phyloP scores from a whole-genome alignment of 805 yeast species.

The Schwanniomyces sp. region DNA sequence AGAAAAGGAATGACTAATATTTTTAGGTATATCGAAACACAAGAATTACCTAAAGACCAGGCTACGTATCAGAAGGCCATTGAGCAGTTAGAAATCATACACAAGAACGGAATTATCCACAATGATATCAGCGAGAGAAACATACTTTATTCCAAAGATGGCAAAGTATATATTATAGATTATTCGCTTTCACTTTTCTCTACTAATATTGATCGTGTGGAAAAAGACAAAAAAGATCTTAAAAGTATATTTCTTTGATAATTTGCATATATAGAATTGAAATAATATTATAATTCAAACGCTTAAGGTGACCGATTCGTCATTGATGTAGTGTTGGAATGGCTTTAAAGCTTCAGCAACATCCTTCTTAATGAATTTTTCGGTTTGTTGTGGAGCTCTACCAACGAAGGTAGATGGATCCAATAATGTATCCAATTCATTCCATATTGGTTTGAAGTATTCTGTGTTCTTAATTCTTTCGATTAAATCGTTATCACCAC shows the following conservation, averaged over 20 bases:
- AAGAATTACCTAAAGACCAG: no score
- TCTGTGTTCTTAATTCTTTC: constrained; percentile 76
- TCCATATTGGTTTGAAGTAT: constrained; percentile 89
- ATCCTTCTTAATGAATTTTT: constrained; percentile 81
- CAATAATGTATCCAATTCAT: constrained; percentile 73
- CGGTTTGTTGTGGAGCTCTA: constrained; percentile 97
- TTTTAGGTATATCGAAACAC: no score
- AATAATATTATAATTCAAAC: constrained; percentile 47
- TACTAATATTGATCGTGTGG: no score
- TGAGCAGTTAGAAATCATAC: no score
- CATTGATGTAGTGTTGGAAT: constrained; percentile 55
- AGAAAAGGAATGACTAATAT: no score
- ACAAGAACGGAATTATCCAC: no score
- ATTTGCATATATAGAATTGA: background rate
- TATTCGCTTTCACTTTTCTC: no score
- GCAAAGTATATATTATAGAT: no score
- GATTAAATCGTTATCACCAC: constrained; percentile 96
- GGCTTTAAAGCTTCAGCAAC: constrained; percentile 82
- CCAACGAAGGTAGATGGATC: constrained; percentile 96
- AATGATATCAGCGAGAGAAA: no score
- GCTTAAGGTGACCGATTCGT: constrained; percentile 71
- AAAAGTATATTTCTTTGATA: background rate
- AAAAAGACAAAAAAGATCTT: background rate
- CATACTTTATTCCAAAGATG: no score
- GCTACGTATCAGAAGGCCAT: no score